phyloP scores from a whole-genome alignment of 169 alveolate genomes.

The Plasmodium vivax region DNA sequence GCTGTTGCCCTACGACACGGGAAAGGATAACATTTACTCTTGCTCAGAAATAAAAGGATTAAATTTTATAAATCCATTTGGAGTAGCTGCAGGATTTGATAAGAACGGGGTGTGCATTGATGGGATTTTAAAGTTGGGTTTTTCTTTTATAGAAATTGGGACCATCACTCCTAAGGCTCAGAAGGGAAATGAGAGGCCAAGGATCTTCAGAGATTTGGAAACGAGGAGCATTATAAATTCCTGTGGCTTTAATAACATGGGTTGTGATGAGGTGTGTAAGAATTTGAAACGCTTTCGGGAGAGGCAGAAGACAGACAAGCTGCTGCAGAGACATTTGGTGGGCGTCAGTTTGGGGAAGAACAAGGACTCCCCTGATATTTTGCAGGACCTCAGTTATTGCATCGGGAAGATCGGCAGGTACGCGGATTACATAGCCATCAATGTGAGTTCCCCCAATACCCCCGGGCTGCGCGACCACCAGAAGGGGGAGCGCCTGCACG shows the following conservation, averaged over 20 bases:
- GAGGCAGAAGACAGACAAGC: conserved; percentile 81
- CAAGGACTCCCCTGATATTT: conserved; percentile 79
- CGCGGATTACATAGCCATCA: conserved; percentile 88
- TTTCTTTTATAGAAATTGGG: conserved; percentile 90
- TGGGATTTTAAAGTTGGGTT: conserved; percentile 84
- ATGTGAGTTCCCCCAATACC: conserved; percentile 90
- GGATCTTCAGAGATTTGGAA: conserved; percentile 83
- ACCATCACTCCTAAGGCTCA: conserved; percentile 89
- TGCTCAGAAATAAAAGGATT: conserved; percentile 5
- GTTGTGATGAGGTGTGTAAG: conserved; percentile 82
- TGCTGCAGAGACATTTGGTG: conserved; percentile 81
- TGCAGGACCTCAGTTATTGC: conserved; percentile 80
- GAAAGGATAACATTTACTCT: conserved; percentile 65
- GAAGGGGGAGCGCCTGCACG: conserved; percentile 77
- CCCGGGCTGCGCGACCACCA: conserved; percentile 87
- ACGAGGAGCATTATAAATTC: conserved; percentile 85
- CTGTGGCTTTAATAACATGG: conserved; percentile 89
- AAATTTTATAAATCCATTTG: conserved; percentile 77
- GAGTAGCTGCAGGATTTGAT: conserved; percentile 92
- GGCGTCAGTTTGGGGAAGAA: conserved; percentile 90
- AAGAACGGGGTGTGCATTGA: conserved; percentile 87
- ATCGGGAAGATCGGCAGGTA: conserved; percentile 82
- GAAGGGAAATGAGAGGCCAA: conserved; percentile 88
- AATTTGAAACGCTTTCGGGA: conserved; percentile 78
- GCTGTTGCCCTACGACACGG: conserved; percentile 81